These are phyloP conservation scores for Phytophthora quininea DNA, from an alignment of 352 stramenopile genomes.

Conservation along the genomic window DNA sequence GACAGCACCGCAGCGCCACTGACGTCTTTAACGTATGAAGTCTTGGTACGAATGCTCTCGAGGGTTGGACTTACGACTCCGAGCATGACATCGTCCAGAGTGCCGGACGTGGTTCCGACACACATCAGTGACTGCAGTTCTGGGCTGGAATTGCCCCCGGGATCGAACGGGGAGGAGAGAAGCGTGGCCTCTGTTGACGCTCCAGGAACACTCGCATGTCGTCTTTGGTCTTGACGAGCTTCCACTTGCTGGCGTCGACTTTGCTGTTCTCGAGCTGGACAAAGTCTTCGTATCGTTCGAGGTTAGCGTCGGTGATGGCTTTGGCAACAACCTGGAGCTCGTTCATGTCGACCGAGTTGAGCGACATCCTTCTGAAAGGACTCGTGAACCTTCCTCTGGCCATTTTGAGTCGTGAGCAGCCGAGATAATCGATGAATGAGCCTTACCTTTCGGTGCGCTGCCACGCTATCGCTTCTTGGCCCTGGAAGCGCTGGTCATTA, in stretches of 20 bases:
- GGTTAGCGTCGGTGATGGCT: slow-evolving; percentile 24
- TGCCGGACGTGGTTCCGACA: slow-evolving; percentile 30
- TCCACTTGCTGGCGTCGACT: slow-evolving; percentile 35
- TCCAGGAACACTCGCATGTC: slow-evolving; percentile 28
- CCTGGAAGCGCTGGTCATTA: background rate
- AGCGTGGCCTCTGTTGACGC: background rate
- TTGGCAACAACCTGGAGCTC: slow-evolving; percentile 28
- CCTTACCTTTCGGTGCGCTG: slow-evolving; percentile 6
- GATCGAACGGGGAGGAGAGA: background rate
- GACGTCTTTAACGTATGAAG: slow-evolving; percentile 45
- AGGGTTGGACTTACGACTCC: slow-evolving; percentile 36
- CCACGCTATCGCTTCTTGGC: background rate
- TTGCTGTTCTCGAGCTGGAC: slow-evolving; percentile 19
- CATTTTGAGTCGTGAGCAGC: slow-evolving; percentile 9
- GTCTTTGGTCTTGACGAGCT: slow-evolving; percentile 29
- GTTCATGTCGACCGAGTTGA: slow-evolving; percentile 17
- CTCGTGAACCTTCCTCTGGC: slow-evolving; percentile 25
- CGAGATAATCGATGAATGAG: slow-evolving; percentile 9
- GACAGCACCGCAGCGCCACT: slow-evolving; percentile 46
- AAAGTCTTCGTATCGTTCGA: slow-evolving; percentile 38
- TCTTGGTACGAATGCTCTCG: slow-evolving; percentile 34
- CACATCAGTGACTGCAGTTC: slow-evolving; percentile 31
- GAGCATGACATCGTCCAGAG: slow-evolving; percentile 40
- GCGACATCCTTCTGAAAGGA: slow-evolving; percentile 23
- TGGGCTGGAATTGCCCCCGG: background rate